phyloP scores from a whole-genome alignment of 768 basidiomycete genomes.

The Suillus cothurnatus region DNA sequence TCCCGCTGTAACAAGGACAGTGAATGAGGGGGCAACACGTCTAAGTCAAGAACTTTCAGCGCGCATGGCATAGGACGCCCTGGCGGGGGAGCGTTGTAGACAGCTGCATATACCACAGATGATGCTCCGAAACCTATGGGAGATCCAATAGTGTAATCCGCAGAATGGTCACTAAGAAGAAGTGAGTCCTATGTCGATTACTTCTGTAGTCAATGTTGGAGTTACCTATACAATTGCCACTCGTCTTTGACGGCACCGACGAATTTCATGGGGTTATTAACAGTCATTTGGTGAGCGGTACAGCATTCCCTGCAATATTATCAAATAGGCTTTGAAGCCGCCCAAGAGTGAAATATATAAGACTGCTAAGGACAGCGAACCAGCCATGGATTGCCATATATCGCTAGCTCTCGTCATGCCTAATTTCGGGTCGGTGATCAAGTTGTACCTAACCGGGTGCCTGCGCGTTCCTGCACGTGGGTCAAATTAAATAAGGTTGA shows the following conservation, averaged over 20 bases:
- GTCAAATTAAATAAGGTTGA: slow-evolving; percentile 7
- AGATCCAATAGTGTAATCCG: slow-evolving; percentile 74
- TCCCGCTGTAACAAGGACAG: slow-evolving; percentile 79
- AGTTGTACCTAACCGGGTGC: background rate
- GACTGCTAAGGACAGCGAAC: background rate
- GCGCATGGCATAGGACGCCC: slow-evolving; percentile 61
- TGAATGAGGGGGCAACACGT: slow-evolving; percentile 69
- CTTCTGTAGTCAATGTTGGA: background rate
- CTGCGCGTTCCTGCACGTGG: background rate
- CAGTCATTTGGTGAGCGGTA: slow-evolving; percentile 15
- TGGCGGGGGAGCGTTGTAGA: slow-evolving; percentile 50
- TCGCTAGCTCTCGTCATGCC: background rate
- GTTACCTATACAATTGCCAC: slow-evolving; percentile 79
- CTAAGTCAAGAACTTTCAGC: slow-evolving; percentile 89
- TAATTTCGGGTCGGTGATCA: background rate
- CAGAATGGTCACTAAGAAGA: slow-evolving; percentile 57
- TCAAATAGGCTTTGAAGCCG: no score
- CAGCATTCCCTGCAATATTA: background rate
- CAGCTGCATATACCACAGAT: slow-evolving; percentile 85
- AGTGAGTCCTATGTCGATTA: background rate
- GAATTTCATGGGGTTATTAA: slow-evolving; percentile 40
- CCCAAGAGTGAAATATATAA: background rate
- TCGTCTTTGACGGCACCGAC: slow-evolving; percentile 86
- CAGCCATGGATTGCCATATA: background rate
- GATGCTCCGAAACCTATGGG: slow-evolving; percentile 92